Evolutionary conservation across 2,329 filamentous ascomycete species (phyloP).

Genomic region (Akanthomyces muscarius): DNA sequence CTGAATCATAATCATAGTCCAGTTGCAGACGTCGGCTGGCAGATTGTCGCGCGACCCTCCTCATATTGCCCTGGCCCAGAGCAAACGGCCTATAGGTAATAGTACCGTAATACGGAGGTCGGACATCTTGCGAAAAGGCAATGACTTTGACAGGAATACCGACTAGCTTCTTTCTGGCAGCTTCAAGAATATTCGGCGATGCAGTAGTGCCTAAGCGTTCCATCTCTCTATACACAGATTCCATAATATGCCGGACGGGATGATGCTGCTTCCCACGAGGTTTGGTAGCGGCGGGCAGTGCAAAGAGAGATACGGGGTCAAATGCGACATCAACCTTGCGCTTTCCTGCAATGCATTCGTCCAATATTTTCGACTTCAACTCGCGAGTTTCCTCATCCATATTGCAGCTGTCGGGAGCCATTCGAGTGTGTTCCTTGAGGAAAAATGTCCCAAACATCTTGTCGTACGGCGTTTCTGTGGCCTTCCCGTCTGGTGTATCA

Average conservation of each 20-base stretch:
- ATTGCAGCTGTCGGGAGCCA: slow-evolving; percentile 58
- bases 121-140: slow-evolving; percentile 60
- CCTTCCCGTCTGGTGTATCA: slow-evolving; percentile 12
- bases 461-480: slow-evolving; percentile 52
- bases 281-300: slow-evolving; percentile 33
- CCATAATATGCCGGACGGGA: slow-evolving; percentile 59
- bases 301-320: slow-evolving; percentile 43
- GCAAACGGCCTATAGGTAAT: slow-evolving; percentile 56
- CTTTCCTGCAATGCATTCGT: slow-evolving; percentile 47
- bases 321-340: slow-evolving; percentile 42
- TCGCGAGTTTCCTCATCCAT: slow-evolving; percentile 55
- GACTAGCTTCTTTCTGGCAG: slow-evolving; percentile 40
- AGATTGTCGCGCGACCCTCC: slow-evolving; percentile 51
- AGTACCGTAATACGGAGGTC: slow-evolving; percentile 70
- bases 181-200: slow-evolving; percentile 28
- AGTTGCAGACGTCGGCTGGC: slow-evolving; percentile 54
- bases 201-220: slow-evolving; percentile 35
- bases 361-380: slow-evolving; percentile 48
- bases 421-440: slow-evolving; percentile 64
- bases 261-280: slow-evolving; percentile 46
- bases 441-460: slow-evolving; percentile 79
- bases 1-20: slow-evolving; percentile 81
- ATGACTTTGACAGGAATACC: slow-evolving; percentile 60
- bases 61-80: slow-evolving; percentile 43
- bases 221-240: slow-evolving; percentile 47